Base-by-base conservation (phyloP, 345 rosid genomes). In the Euphorbia pulcherrima region DNA sequence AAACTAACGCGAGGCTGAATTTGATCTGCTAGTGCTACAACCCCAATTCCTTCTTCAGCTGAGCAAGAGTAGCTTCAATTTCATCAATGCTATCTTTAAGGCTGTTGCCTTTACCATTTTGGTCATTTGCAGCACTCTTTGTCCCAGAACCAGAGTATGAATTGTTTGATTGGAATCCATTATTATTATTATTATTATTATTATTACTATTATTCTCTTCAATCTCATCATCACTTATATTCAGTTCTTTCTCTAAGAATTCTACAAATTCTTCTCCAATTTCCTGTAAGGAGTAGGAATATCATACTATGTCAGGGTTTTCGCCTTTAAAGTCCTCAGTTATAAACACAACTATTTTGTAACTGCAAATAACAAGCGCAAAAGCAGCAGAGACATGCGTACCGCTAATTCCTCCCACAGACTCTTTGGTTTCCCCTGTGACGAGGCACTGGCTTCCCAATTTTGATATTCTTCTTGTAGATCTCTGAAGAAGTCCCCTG, bases 381-480 rank as follows among this genome's bases (percentile, higher is more conserved):
- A 58, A 68, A 56, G 67, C 26, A 62, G n/a, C 14, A 62, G 41
- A 44, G 30, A 6, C 10, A 9, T 8, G 8, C 92, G 65, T 83
- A 90, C 97, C 70, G 88, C 82, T 64, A 93, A 71, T 80, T 93
- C 98, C 74, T 93, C 98, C 98, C 98, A 93, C 26, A 93, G 88
- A 83, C 96, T 87, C 82, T 86, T 93, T 0, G 97, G 97, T 76
- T 83, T 89, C 63, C 88, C 97, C 52, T 89, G 85, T 4, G 92
- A 78, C 59, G 97, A 78, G 18, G 83, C 83, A 75, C 74, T 86
- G 16, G 90, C 83, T 78, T 93, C 98, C 97, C 96, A 90, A 60
- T 84, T 89, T 58, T 64, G 88, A 71, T 71, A 93, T 80, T 93
- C 99, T 75, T 89, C 96, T 77, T 93, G 96, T 72, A 93, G 83